Evolutionary conservation across 345 rosid genomes (phyloP).

Genomic region (Salix arbutifolia): DNA sequence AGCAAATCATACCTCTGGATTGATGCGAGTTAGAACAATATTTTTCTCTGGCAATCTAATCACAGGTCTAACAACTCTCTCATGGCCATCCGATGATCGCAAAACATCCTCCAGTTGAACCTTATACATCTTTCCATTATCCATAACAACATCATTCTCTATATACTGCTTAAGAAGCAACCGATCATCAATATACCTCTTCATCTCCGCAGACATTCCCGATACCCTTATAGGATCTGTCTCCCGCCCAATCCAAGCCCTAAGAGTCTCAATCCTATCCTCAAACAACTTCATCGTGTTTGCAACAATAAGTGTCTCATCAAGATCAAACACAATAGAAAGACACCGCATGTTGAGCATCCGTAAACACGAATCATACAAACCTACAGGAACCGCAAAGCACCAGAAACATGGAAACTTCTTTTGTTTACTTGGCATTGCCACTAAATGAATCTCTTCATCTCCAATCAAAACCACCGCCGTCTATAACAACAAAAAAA

Average conservation of each 20-base stretch:
- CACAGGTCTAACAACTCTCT: constrained; percentile 74
- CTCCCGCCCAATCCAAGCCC: constrained; percentile 78
- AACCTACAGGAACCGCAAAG: constrained; percentile 63
- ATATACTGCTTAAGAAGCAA: constrained; percentile 73
- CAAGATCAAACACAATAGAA: constrained; percentile 91
- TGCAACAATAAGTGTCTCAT: constrained; percentile 93
- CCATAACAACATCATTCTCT: constrained; percentile 64
- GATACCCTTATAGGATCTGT: constrained; percentile 50
- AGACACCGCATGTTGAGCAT: constrained; percentile 84
- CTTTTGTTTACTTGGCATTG: constrained; percentile 99
- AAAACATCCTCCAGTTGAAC: constrained; percentile 83
- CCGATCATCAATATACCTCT: constrained; percentile 71
- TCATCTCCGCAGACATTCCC: constrained; percentile 78
- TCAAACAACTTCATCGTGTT: constrained; percentile 95
- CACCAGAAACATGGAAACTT: constrained; percentile 99
- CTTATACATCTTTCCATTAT: constrained; percentile 63
- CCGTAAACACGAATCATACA: constrained; percentile 69
- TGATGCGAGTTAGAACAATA: constrained; percentile 84
- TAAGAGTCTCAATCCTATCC: constrained; percentile 75
- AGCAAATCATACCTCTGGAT: constrained; percentile 66
- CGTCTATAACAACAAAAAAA: constrained; percentile 41
- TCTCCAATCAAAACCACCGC: constrained; percentile 78
- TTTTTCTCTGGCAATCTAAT: constrained; percentile 79
- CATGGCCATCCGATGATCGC: constrained; percentile 50
- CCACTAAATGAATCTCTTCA: constrained; percentile 91